Percentiles rank a stretch among this genome's conserved stretches.
Evolutionary conservation across 352 stramenopile genomes (phyloP).

Genomic region (Pythium brachiatum): DNA sequence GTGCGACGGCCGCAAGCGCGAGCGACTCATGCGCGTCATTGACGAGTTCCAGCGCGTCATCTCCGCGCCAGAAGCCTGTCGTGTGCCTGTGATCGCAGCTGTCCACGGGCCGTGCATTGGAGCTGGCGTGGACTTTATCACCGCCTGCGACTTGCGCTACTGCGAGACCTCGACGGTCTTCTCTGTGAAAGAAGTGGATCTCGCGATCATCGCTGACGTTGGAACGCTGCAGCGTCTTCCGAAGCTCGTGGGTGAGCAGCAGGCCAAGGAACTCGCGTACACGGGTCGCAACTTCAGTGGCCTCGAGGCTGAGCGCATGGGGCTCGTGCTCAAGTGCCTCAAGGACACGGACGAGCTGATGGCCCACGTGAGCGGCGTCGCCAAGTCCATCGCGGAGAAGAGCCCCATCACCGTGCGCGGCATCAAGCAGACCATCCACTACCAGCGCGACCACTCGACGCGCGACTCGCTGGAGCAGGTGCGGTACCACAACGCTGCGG

Average conservation of each 20-base stretch:
- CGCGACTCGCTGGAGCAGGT: constrained; percentile 73
- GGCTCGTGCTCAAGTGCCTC: constrained; percentile 74
- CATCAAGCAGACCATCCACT: constrained; percentile 88
- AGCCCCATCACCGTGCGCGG: constrained; percentile 83
- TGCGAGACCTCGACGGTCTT: constrained; percentile 80
- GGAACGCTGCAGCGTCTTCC: constrained; percentile 86
- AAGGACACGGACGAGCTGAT: constrained; percentile 61
- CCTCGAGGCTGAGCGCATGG: constrained; percentile 68
- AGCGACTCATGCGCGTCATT: constrained; percentile 77
- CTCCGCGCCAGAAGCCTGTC: constrained; percentile 79
- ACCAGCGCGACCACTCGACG: constrained; percentile 84
- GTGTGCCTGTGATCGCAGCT: constrained; percentile 81
- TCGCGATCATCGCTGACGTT: constrained; percentile 88
- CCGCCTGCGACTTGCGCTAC: constrained; percentile 84
- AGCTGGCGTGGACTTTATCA: constrained; percentile 86
- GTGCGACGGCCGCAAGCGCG: constrained; percentile 81
- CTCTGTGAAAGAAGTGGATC: constrained; percentile 86
- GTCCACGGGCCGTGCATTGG: constrained; percentile 83
- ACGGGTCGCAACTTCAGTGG: constrained; percentile 81
- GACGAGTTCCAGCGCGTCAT: constrained; percentile 81
- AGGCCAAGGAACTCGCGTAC: constrained; percentile 82
- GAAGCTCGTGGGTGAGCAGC: constrained; percentile 81
- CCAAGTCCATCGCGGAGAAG: constrained; percentile 71
- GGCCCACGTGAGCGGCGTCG: constrained; percentile 49
- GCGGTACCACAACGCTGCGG: constrained; percentile 79